phyloP scores from a whole-genome alignment of 129 eudicot genomes.

The Chrysanthemum makinoi region DNA sequence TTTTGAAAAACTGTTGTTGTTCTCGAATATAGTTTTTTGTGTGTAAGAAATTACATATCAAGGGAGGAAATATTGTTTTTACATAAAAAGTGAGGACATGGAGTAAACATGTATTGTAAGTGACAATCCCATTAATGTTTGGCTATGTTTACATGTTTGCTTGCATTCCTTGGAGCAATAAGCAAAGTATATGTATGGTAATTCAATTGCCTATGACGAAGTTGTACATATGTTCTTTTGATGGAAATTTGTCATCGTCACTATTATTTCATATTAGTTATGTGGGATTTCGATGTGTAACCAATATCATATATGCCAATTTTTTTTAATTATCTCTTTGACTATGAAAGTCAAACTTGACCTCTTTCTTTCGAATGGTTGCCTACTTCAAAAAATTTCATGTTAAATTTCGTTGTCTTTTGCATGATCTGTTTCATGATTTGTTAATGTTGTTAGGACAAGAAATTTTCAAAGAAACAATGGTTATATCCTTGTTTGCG shows the following conservation, averaged over 20 bases:
- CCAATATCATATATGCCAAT: not conserved
- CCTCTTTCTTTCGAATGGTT: slow-evolving; percentile 5
- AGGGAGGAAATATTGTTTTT: no score
- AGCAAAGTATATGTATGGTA: no score
- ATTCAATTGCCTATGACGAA: no score
- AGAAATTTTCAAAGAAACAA: slow-evolving; percentile 48
- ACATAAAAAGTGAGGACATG: rapidly evolving
- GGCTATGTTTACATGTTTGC: no score
- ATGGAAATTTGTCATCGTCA: no score
- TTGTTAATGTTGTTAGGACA: slow-evolving; percentile 51
- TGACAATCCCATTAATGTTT: no score
- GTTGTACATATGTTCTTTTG: no score
- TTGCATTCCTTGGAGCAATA: no score
- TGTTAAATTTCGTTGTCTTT: slow-evolving; percentile 17
- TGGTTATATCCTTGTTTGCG: slow-evolving; percentile 79
- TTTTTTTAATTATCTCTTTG: slow-evolving; percentile 7
- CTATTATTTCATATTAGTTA: not conserved
- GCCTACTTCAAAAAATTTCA: not conserved
- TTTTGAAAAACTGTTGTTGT: no score
- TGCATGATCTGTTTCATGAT: slow-evolving; percentile 31
- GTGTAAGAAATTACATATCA: no score
- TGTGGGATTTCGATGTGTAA: not conserved
- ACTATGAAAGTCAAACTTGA: slow-evolving; percentile 24
- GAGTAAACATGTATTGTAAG: no score
- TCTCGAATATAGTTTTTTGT: no score